A percentile compares a stretch with the other conserved stretches of the same genome.
Evolutionary conservation across 2,329 filamentous ascomycete genomes (phyloP).

Genomic region (Claviceps pusilla): DNA sequence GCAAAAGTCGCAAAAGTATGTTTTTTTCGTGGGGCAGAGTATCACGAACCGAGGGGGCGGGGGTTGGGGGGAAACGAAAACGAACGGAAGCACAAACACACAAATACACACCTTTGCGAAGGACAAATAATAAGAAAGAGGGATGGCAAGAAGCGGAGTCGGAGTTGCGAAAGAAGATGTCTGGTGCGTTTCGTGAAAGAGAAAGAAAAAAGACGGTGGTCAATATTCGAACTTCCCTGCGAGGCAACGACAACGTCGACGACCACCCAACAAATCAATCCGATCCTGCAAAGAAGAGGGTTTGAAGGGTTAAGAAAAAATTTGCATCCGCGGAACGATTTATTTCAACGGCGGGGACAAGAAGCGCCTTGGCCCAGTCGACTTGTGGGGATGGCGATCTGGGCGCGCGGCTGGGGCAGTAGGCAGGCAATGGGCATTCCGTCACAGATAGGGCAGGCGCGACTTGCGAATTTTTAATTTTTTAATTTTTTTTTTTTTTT

Average conservation of each 20-base stretch:
- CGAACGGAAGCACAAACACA: neutral
- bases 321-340: conserved; percentile 1
- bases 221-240: conserved; percentile 2
- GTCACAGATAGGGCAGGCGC: neutral
- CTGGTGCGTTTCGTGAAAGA: neutral
- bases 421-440: neutral
- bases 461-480: neutral
- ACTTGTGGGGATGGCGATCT: neutral
- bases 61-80: neutral
- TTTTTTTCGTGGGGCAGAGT: conserved; percentile 1
- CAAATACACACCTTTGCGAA: conserved; percentile 1
- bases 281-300: conserved; percentile 3
- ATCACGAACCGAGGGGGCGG: neutral
- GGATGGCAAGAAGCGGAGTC: neutral
- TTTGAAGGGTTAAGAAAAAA: conserved; percentile 3
- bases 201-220: neutral
- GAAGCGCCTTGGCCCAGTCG: neutral
- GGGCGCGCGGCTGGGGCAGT: neutral
- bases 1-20: conserved; percentile 3
- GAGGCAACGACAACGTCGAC: conserved; percentile 6
- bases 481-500: no score
- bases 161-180: neutral
- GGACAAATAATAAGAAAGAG: neutral
- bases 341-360: conserved; percentile 4
- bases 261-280: conserved; percentile 5